Conservation (phyloP, 306 rosid species). For the Citrullus amarus region DNA sequence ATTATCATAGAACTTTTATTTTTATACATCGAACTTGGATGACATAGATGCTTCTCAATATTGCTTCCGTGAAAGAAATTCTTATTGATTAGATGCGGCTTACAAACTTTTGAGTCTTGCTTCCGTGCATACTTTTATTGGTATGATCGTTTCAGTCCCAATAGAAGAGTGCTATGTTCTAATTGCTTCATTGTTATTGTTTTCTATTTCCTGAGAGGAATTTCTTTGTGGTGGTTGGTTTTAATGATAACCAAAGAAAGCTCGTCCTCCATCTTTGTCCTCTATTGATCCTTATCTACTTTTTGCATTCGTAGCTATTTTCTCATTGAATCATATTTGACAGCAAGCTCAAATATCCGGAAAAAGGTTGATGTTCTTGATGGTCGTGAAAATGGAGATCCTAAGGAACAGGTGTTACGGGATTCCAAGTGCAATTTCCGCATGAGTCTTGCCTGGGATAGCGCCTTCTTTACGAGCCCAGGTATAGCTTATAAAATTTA, state of each 20-base stretch:
- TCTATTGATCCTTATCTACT: too few species aligned
- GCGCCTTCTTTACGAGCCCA: constrained; percentile 50
- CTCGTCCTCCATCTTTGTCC: background rate
- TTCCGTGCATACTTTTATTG: background rate
- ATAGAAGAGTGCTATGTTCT: background rate
- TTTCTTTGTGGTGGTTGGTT: background rate
- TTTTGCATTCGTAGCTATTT: background rate
- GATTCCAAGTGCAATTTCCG: constrained; percentile 28
- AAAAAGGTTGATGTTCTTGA: constrained; percentile 32
- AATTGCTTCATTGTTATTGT: background rate
- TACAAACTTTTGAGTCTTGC: background rate
- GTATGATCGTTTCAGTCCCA: background rate
- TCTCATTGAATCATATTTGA: background rate
- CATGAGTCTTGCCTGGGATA: constrained; percentile 70
- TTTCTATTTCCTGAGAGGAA: background rate
- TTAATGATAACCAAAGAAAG: background rate
- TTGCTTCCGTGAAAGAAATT: too few species aligned
- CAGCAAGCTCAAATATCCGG: constrained; percentile 23
- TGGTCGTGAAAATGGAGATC: constrained; percentile 3
- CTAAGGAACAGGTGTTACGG: constrained; percentile 7
- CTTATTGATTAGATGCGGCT: background rate
- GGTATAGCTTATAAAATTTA: constrained; percentile 18
- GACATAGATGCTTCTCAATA: background rate
- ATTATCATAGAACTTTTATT: background rate
- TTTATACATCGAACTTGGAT: background rate